Conservation (phyloP, 208 protist species). For the Wallacemonas sp. region DNA sequence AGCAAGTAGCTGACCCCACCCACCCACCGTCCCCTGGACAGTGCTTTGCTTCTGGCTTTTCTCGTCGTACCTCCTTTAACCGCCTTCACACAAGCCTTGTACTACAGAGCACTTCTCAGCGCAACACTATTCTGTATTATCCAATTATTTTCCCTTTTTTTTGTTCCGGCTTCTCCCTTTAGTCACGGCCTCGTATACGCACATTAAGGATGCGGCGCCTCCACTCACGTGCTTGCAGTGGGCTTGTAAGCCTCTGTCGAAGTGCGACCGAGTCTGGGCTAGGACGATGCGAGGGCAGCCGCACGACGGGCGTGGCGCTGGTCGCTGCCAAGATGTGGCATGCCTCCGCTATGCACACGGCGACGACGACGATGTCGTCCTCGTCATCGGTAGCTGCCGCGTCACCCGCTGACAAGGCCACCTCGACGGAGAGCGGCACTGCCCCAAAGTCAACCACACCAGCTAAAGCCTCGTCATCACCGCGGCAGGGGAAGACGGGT, state of each 20-base stretch:
- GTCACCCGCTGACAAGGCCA: neutral
- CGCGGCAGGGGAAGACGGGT: neutral
- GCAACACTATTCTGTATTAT: neutral
- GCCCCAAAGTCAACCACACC: too few species aligned
- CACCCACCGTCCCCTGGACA: too few species aligned
- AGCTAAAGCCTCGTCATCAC: too few species aligned
- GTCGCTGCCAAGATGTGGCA: too few species aligned
- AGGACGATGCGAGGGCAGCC: too few species aligned
- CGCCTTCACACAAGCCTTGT: neutral
- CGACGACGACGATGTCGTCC: neutral
- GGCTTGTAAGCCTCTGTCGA: neutral
- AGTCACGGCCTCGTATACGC: too few species aligned
- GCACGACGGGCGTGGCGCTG: too few species aligned
- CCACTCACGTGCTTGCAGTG: neutral
- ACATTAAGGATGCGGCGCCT: neutral
- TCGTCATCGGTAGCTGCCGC: slow-evolving; percentile 7
- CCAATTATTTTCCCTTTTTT: neutral
- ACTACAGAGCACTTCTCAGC: neutral
- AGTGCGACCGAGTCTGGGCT: neutral
- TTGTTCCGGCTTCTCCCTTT: neutral
- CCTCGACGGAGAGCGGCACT: neutral
- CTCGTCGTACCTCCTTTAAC: neutral
- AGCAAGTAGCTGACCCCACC: too few species aligned
- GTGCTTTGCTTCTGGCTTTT: too few species aligned
- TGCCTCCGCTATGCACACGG: slow-evolving; percentile 1